Conservation (phyloP, 2,329 filamentous ascomycete genomes). For the Cercospora sojina region DNA sequence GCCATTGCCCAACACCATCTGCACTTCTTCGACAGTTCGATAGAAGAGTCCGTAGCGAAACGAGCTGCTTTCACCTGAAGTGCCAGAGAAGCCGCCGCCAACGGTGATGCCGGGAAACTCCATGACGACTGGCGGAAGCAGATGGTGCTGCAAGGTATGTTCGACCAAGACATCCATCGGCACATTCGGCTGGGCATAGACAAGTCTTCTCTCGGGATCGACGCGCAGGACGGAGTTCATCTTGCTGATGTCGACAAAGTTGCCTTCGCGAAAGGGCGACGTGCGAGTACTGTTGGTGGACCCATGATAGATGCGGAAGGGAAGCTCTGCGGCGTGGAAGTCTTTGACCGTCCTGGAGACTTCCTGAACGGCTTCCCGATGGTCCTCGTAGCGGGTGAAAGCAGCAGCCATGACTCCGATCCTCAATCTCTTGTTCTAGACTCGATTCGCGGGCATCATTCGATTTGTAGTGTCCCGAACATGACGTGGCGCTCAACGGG, state of each 20-base stretch:
- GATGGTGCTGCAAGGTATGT: conserved; percentile 53
- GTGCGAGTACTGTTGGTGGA: conserved; percentile 53
- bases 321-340: conserved; percentile 48
- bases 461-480: background rate
- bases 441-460: background rate
- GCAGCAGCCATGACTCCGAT: background rate
- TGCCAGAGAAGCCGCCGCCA: conserved; percentile 65
- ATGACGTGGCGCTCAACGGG: background rate
- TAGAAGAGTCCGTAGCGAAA: conserved; percentile 67
- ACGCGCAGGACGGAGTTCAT: conserved; percentile 49
- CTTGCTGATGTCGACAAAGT: conserved; percentile 45
- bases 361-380: background rate
- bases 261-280: conserved; percentile 40
- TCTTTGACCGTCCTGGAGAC: background rate
- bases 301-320: conserved; percentile 58
- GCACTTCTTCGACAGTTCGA: conserved; percentile 58
- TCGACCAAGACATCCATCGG: conserved; percentile 63
- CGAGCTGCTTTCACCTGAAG: conserved; percentile 64
- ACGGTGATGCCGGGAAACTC: conserved; percentile 69
- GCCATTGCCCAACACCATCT: conserved; percentile 63
- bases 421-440: too few relatives aligned
- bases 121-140: conserved; percentile 66
- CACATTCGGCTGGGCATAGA: conserved; percentile 65
- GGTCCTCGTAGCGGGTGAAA: background rate
- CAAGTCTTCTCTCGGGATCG: conserved; percentile 40